These are phyloP conservation scores for Benincasa hispida DNA, from an alignment of 306 rosid species.

Conservation along the genomic window DNA sequence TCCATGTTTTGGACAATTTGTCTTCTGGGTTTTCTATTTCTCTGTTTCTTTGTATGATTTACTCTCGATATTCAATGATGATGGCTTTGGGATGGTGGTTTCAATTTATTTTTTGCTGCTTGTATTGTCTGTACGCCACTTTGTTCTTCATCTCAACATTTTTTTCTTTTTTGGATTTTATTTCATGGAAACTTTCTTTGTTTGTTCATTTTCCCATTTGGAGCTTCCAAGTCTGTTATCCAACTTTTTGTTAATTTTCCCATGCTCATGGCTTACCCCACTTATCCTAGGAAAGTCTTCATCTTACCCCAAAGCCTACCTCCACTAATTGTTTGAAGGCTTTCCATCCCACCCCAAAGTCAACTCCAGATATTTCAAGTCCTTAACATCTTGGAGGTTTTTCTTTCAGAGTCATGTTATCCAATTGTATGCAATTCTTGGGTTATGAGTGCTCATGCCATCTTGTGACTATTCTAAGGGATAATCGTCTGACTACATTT, in stretches of 20 bases:
- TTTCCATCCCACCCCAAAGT: not conserved
- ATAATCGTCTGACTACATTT: not conserved
- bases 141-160: too few relatives aligned
- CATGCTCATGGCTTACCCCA: not conserved
- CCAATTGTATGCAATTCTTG: not conserved
- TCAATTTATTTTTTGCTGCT: not conserved
- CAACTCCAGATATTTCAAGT: not conserved
- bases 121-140: not conserved
- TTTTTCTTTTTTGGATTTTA: not conserved
- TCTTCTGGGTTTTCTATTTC: not conserved
- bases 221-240: not conserved
- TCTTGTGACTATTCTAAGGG: not conserved
- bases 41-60: not conserved
- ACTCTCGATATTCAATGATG: not conserved
- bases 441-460: not conserved
- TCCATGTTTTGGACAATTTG: not conserved
- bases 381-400: not conserved
- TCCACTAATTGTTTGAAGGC: not conserved
- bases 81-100: not conserved
- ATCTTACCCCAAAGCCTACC: not conserved
- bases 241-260: not conserved
- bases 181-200: not conserved
- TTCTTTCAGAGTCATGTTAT: not conserved
- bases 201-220: not conserved
- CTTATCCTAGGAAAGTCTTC: not conserved